Percentiles rank a stretch among this genome's conserved stretches.
These are phyloP conservation scores for Oryza rufipogon DNA, from an alignment of 176 grass and related monocot genomes.

Conservation along the genomic window DNA sequence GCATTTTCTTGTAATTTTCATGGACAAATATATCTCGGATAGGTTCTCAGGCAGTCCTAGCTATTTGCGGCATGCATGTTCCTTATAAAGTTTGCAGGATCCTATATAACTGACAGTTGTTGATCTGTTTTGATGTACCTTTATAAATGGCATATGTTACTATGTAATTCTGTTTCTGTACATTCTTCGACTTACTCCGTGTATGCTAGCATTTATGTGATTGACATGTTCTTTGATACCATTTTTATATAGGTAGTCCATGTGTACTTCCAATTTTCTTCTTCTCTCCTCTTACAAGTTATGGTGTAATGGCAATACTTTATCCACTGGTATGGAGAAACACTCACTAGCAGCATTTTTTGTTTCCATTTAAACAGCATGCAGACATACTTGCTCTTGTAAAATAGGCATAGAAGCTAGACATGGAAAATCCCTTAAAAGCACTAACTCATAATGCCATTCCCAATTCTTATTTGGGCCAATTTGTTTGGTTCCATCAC, in stretches of 20 bases:
- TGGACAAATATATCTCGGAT: conserved; percentile 3
- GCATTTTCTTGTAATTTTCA: neutral
- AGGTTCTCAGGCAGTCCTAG: neutral
- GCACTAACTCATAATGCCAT: conserved; percentile 9
- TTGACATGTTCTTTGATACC: conserved; percentile 35
- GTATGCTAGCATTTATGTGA: conserved; percentile 15
- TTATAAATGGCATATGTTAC: neutral
- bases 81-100: conserved; percentile 7
- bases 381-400: neutral
- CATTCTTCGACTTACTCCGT: neutral
- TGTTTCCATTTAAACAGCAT: neutral
- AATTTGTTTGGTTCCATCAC: too few relatives aligned
- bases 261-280: conserved; percentile 90
- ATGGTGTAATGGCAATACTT: conserved; percentile 91
- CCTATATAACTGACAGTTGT: neutral
- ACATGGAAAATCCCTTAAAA: neutral
- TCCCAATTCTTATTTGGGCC: neutral
- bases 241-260: conserved; percentile 63
- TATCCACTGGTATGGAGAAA: conserved; percentile 84
- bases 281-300: conserved; percentile 81
- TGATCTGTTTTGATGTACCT: neutral
- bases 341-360: conserved; percentile 6
- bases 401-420: neutral
- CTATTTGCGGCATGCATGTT: conserved; percentile 10
- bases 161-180: conserved; percentile 12